Evolutionary conservation across 306 rosid genomes (phyloP).

Genomic region (Hippophae gyantsensis): DNA sequence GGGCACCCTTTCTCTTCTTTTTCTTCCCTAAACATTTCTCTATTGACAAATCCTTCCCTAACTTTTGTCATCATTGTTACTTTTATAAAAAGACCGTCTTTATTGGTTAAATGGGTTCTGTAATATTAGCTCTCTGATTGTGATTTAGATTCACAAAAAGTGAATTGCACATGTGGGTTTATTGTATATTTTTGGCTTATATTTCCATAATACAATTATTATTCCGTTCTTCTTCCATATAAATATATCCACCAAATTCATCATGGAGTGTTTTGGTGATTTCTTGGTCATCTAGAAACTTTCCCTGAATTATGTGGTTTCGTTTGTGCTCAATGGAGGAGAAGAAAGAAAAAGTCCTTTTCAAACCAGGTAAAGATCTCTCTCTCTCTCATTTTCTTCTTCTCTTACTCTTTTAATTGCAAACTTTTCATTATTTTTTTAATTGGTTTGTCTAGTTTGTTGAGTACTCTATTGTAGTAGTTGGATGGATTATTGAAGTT

Average conservation of each 20-base stretch:
- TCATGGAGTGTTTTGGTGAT: constrained; percentile 24
- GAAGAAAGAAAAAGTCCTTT: constrained; percentile 24
- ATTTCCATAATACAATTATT: constrained; percentile 1
- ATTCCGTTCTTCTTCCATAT: constrained; percentile 6
- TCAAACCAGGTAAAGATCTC: constrained; percentile 32
- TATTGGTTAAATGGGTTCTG: constrained; percentile 27
- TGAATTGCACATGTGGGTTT: constrained; percentile 28
- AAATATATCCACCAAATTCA: constrained; percentile 17
- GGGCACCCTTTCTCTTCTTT: no score
- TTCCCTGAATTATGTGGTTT: constrained; percentile 22
- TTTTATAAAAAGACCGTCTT: constrained; percentile 23
- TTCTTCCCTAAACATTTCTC: no score
- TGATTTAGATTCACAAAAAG: constrained; percentile 29
- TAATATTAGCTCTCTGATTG: constrained; percentile 11
- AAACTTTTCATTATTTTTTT: no score
- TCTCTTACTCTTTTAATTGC: not conserved
- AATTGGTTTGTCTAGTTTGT: not conserved
- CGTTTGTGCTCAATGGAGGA: constrained; percentile 25
- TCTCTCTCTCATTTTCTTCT: not conserved
- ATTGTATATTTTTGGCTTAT: constrained; percentile 15
- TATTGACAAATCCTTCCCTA: no score
- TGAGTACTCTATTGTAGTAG: not conserved
- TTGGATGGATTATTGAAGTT: no score
- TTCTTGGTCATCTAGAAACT: constrained; percentile 19
- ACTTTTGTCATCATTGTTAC: constrained; percentile 25